Base-by-base conservation (phyloP, 805 yeast genomes). In the Pichia sporocuriosa region DNA sequence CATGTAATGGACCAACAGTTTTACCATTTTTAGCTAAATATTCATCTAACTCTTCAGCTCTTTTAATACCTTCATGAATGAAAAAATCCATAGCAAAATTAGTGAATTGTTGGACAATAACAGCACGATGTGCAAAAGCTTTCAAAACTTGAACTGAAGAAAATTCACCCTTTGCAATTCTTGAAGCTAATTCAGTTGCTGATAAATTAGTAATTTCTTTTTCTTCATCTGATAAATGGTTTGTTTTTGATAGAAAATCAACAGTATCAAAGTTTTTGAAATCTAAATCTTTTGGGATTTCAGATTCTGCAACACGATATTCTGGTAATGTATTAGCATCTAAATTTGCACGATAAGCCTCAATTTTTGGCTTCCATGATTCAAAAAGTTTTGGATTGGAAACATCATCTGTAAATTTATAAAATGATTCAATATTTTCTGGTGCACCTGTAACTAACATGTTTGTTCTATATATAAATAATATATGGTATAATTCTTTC, bases 111-210 rank as follows among this genome's bases (percentile, higher is more conserved):
- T 84, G 86, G 3, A 81, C 77, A 41, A 76, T 66, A 15, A 78
- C 68, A 3, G 88, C 81, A 43, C 78, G 66, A 52, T 79, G 82
- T 31, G 80, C 81, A 53, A 70, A 81, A 0, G 87, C 86, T 50
- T 65, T 72, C 48, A 75, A 67, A 16, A 79, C 77, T 28, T 70
- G 68, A 4, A 68, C 70, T 0, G 85, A 68, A 21, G 72, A 51
- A 42, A 73, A 54, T 31, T 70, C 66, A 7, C 76, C 75, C 3
- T 59, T 42, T 17, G 75, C 70, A 41, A 81, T 71, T 46, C 66
- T 61, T 7, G 47, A 55, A 17, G 66, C 67, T 38, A 75, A 62
- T 10, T 62, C 63, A 3, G 61, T 52, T 4, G 77, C 79, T 0
- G 72, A 45, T 17, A 61, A 47, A 23, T 65, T 69, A 16, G 76